Conservation (phyloP, 495 filamentous ascomycete species). For the Aspergillus egyptiacus region DNA sequence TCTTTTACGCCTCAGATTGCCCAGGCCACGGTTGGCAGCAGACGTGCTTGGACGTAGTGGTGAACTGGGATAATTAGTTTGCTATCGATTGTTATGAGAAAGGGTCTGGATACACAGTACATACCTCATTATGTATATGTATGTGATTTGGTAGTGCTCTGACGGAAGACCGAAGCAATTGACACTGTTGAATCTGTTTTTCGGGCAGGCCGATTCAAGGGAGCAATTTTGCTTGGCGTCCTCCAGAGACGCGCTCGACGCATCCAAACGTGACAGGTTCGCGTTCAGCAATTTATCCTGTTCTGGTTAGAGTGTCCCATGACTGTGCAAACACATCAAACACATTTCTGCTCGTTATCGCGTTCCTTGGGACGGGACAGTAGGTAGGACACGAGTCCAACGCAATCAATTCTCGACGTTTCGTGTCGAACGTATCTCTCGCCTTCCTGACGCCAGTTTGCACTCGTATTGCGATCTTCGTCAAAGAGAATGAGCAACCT, state of each 20-base stretch:
- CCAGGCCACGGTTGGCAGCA: slow-evolving; percentile 75
- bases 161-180: slow-evolving; percentile 3
- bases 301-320: too few relatives aligned
- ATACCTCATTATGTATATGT: slow-evolving; percentile 37
- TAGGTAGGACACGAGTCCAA: too few relatives aligned
- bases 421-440: background rate
- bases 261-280: too few relatives aligned
- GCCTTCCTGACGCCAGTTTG: background rate
- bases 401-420: background rate
- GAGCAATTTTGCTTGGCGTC: slow-evolving; percentile 20
- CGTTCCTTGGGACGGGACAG: too few relatives aligned
- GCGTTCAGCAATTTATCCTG: too few relatives aligned
- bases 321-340: slow-evolving; percentile 21
- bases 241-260: slow-evolving; percentile 20
- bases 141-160: background rate
- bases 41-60: slow-evolving; percentile 78
- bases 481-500: slow-evolving; percentile 5
- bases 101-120: background rate
- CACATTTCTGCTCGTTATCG: slow-evolving; percentile 17
- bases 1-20: slow-evolving; percentile 66
- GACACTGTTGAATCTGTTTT: slow-evolving; percentile 15
- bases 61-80: slow-evolving; percentile 48
- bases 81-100: slow-evolving; percentile 1
- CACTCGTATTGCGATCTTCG: background rate
- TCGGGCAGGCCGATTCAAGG: too few relatives aligned